Evolutionary conservation across 179 eudicot genomes (phyloP), one percentile per base, ranked within the genome.

Genomic region (Vitellaria paradoxa): DNA sequence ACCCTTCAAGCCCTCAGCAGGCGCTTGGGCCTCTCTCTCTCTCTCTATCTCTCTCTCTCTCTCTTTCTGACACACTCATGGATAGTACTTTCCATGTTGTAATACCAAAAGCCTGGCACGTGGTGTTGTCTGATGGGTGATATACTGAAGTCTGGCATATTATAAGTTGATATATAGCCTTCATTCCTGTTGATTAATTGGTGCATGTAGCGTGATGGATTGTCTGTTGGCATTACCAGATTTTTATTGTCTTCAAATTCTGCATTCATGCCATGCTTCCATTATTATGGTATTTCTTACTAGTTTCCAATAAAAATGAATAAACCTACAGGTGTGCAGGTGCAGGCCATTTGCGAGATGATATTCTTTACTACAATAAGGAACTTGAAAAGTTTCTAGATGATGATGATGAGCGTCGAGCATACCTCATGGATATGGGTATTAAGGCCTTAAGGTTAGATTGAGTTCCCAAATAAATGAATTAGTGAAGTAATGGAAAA

Each of bases 341-440:
- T 78, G 98, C 98, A 67, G 98, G 98, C 70, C 91, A 94, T 85
- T 83, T 92, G 83, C 89, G 86, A 62, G 97, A 94, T 80, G 98
- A 94, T 77, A 94, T 94, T 66, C 83, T 88, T 62, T 76, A 85
- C 77, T 89, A 84, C 78, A 79, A 74, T 45, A 83, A 87, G 82
- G 88, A 92, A 81, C 85, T 94, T 75, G 89, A 88, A 86, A 89
- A 85, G 81, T 81, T 81, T 50, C 74, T 75, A 56, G 77, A 81
- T 62, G 85, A 81, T 66, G 86, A 85, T 79, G 97, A 92, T 83
- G 97, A 92, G 73, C 90, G 88, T 68, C 84, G 81, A 85, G 93
- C 92, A 17, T 85, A 82, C 82, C 89, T 92, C 62, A 83, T 81
- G 86, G 97, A 94, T 87, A 89, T 89, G 96, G 96, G 96, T 75